Evolutionary conservation across 1,284 basidiomycete species (phyloP), one percentile per base, ranked within the genome.

Genomic region (Hemileia vastatrix): DNA sequence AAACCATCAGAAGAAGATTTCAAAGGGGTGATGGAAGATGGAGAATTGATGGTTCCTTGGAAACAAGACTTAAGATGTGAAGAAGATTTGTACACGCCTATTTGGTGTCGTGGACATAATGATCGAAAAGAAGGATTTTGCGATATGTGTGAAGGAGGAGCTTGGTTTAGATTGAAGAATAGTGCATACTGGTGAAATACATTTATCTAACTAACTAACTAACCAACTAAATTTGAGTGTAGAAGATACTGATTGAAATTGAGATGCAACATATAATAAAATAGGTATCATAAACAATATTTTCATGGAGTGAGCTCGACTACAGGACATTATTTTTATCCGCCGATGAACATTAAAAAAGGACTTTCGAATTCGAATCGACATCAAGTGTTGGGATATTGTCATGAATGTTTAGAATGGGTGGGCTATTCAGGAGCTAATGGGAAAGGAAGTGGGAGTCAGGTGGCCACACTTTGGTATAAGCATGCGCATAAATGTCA

Each of bases 401-500:
- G 60, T 19, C 60, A 62, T 18, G 60, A 62, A 44, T 62, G 60
- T 19, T 45, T 49, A 15, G 40, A 54, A 9, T 62, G 60, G 60
- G 60, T 62, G 2, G 60, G 60, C 8, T 62, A 49, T n/a, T 49
- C 60, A 13, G 32, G 52, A 11, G 27, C 50, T n/a, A 49, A 43
- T 19, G 60, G 60, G 15, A 62, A 5, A 6, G 24, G 45, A n/a
- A n/a, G n/a, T n/a, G n/a, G n/a, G n/a, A n/a, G n/a, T n/a, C n/a
- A n/a, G n/a, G 47, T 62, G 13, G 52, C 60, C 19, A 62, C 60
- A n/a, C 60, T 62, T n/a, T 62, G 60, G 60, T 62, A 55, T n/a
- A 62, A 62, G n/a, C 60, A 62, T 36, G 60, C 60, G 21, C 60
- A 62, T 49, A 62, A 62, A 43, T 62, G 60, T 40, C 60, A 62